Conservation (phyloP, 306 rosid genomes). For the Corylus americana region DNA sequence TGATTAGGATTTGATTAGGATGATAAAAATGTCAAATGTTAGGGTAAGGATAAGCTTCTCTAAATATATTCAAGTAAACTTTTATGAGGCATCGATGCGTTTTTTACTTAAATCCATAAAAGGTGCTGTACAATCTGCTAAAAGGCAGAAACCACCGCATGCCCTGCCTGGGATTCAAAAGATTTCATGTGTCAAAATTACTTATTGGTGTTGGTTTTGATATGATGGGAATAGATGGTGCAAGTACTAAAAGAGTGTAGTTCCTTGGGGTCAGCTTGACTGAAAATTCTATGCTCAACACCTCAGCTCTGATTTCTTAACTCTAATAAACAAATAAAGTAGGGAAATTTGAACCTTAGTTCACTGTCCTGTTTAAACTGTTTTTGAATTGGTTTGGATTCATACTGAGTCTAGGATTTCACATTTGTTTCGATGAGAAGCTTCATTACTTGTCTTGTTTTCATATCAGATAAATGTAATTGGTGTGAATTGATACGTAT, state of each 20-base stretch:
- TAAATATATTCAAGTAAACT: too few species aligned
- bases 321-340: background rate
- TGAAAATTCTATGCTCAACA: background rate
- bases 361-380: background rate
- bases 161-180: too few species aligned
- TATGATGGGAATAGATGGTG: background rate
- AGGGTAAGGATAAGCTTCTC: background rate
- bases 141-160: too few species aligned
- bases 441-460: background rate
- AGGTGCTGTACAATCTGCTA: too few species aligned
- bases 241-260: background rate
- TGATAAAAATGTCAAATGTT: background rate
- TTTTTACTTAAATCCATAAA: too few species aligned
- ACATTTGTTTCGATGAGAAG: background rate
- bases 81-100: too few species aligned
- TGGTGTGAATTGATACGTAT: constrained; percentile 10
- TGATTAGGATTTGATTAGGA: background rate
- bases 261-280: background rate
- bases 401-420: background rate
- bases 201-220: too few species aligned
- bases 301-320: background rate
- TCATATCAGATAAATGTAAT: constrained; percentile 4
- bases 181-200: too few species aligned
- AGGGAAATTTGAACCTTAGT: background rate
- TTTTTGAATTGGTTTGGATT: background rate